Percentiles rank a stretch among this genome's conserved stretches.
Evolutionary conservation across 768 basidiomycete genomes (phyloP).

Genomic region (Leccinum sublutescens): DNA sequence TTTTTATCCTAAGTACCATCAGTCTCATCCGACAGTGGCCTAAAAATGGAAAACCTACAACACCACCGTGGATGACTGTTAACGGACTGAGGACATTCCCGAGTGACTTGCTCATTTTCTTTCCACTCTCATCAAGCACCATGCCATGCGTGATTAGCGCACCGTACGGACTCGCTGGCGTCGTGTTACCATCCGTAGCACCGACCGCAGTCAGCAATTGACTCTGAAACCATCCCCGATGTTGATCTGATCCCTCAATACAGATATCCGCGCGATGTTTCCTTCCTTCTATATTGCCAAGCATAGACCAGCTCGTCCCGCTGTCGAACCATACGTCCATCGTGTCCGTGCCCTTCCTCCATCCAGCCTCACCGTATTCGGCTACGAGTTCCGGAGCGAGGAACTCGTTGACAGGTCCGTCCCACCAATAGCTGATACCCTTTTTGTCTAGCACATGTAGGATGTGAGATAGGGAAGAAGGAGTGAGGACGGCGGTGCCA

Average conservation of each 20-base stretch:
- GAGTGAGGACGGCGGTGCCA: constrained; percentile 62
- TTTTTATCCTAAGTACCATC: constrained; percentile 51
- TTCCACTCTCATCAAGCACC: constrained; percentile 86
- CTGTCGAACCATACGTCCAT: constrained; percentile 99
- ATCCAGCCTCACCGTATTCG: constrained; percentile 45
- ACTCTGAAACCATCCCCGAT: constrained; percentile 99
- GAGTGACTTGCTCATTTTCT: constrained; percentile 96
- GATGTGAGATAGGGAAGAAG: constrained; percentile 69
- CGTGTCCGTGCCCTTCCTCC: constrained; percentile 86
- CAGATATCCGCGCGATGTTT: constrained; percentile 75
- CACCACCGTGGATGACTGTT: constrained; percentile 73
- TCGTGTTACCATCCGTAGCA: constrained; percentile 14
- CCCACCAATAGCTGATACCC: constrained; percentile 90
- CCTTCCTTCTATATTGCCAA: constrained; percentile 42
- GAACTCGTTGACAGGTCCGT: constrained; percentile 80
- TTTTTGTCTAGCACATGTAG: constrained; percentile 67
- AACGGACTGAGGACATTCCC: constrained; percentile 90
- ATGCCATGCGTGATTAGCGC: constrained; percentile 94
- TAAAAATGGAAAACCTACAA: constrained; percentile 43
- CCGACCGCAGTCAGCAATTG: constrained; percentile 82
- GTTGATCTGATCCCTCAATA: constrained; percentile 95
- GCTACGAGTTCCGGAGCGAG: constrained; percentile 57
- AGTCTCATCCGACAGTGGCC: not conserved
- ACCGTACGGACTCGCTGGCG: constrained; percentile 56
- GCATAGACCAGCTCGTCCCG: constrained; percentile 89